These are phyloP conservation scores for Ascocoryne sarcoides DNA, from an alignment of 2,329 filamentous ascomycete species.

Conservation along the genomic window DNA sequence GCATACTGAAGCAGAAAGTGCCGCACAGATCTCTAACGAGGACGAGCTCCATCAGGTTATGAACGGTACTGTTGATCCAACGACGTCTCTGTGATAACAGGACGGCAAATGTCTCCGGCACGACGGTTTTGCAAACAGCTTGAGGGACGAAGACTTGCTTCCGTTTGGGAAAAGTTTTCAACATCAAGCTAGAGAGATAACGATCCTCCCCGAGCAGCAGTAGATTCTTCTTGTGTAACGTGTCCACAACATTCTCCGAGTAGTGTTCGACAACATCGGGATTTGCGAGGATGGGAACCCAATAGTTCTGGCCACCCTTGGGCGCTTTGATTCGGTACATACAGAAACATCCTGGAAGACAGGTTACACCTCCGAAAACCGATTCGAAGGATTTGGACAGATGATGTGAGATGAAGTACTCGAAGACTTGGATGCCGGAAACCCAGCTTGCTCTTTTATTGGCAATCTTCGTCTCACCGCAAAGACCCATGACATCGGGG, in stretches of 20 bases:
- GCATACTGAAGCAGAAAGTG: constrained; percentile 99
- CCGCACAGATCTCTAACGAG: constrained; percentile 93
- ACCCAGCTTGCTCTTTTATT: constrained; percentile 96
- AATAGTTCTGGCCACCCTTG: constrained; percentile 97
- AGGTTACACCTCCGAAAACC: constrained; percentile 97
- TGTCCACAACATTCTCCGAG: constrained; percentile 97
- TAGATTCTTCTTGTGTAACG: constrained; percentile 94
- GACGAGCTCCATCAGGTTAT: constrained; percentile 96
- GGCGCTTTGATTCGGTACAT: constrained; percentile 99
- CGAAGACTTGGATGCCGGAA: constrained; percentile 96
- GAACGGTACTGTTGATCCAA: constrained; percentile 99
- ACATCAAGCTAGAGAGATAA: constrained; percentile 93
- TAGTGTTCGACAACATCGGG: constrained; percentile 99
- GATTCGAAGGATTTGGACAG: constrained; percentile 96
- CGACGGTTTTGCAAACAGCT: constrained; percentile 96
- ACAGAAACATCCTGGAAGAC: constrained; percentile 96
- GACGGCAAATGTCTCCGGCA: constrained; percentile 86
- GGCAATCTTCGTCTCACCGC: constrained; percentile 98
- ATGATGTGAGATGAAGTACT: constrained; percentile 99
- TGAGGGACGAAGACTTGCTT: constrained; percentile 99
- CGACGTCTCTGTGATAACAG: constrained; percentile 88
- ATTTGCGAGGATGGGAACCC: constrained; percentile 97
- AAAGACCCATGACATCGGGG: constrained; percentile 97
- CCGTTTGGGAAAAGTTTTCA: constrained; percentile 96
- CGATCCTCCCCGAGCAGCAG: constrained; percentile 88